Percentiles rank a stretch among this genome's conserved stretches.
Evolutionary conservation across 345 rosid genomes (phyloP).

Genomic region (Odontarrhena argentea): DNA sequence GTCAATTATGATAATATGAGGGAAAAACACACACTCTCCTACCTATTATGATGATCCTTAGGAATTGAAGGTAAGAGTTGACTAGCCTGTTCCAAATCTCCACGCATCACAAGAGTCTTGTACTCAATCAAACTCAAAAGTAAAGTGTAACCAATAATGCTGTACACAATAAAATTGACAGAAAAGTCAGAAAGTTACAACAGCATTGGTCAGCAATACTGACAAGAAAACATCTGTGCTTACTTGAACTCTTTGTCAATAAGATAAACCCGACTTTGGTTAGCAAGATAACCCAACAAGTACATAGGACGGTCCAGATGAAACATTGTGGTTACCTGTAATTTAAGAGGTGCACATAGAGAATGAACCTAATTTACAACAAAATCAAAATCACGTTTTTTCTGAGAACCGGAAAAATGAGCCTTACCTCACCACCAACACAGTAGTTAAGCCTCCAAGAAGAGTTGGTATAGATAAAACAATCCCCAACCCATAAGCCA

Average conservation of each 20-base stretch:
- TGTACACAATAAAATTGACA: conserved; percentile 39
- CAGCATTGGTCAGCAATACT: conserved; percentile 11
- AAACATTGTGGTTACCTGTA: conserved; percentile 94
- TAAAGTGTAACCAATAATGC: conserved; percentile 77
- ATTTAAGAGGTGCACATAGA: neutral
- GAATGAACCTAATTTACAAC: conserved; percentile 5
- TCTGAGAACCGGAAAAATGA: conserved; percentile 6
- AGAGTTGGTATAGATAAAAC: conserved; percentile 93
- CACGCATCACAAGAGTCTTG: conserved; percentile 93
- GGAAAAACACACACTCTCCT: conserved; percentile 20
- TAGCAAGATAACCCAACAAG: conserved; percentile 90
- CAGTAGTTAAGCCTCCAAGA: conserved; percentile 98
- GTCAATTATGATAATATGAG: neutral
- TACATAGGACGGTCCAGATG: conserved; percentile 99
- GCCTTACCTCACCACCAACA: conserved; percentile 94
- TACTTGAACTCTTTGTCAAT: conserved; percentile 98
- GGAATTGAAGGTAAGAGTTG: conserved; percentile 79
- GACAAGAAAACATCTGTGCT: conserved; percentile 37
- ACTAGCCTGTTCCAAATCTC: conserved; percentile 75
- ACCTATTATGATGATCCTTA: conserved; percentile 82
- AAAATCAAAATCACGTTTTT: neutral
- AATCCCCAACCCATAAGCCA: conserved; percentile 97
- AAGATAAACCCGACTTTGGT: conserved; percentile 92
- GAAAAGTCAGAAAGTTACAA: conserved; percentile 21
- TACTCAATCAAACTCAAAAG: conserved; percentile 87